A percentile compares a stretch with the other conserved stretches of the same genome.
These are phyloP conservation scores for Rosa persica DNA, from an alignment of 306 rosid species.

Conservation along the genomic window DNA sequence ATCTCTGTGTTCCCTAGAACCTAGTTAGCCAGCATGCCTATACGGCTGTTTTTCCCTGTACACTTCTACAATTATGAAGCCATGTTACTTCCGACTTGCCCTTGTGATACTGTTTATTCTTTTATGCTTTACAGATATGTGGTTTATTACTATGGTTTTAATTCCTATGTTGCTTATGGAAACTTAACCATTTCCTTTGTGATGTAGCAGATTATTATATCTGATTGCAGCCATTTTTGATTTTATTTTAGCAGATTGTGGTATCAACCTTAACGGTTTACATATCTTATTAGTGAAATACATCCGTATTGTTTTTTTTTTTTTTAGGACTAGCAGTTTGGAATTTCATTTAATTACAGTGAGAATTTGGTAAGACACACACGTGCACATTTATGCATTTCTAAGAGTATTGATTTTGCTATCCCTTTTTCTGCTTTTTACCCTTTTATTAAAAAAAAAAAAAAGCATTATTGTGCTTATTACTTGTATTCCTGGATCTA, in stretches of 20 bases:
- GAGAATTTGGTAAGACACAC: background rate
- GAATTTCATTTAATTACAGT: conserved; percentile 9
- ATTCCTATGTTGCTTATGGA: conserved; percentile 25
- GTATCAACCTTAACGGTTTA: conserved; percentile 18
- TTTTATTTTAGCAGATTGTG: conserved; percentile 22
- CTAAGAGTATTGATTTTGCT: background rate
- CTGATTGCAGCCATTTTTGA: conserved; percentile 51
- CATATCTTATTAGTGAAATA: background rate
- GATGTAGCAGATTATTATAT: conserved; percentile 44
- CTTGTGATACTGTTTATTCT: conserved; percentile 29
- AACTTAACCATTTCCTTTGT: conserved; percentile 25
- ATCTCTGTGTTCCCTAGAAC: conserved; percentile 76
- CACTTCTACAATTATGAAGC: conserved; percentile 47
- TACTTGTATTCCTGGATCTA: background rate
- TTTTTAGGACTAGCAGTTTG: conserved; percentile 7
- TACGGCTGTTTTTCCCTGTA: conserved; percentile 48
- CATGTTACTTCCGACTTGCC: conserved; percentile 47
- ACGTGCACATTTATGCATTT: background rate
- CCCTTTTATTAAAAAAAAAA: background rate
- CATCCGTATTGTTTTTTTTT: conserved; percentile 1
- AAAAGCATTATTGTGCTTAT: background rate
- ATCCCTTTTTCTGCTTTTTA: too few species aligned
- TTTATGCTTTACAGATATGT: conserved; percentile 29
- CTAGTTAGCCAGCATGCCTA: conserved; percentile 59
- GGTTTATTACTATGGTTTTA: conserved; percentile 37